A percentile compares a stretch with the other conserved stretches of the same genome.
These are phyloP conservation scores for Phycomyces blakesleeanus DNA, from an alignment of 192 early-diverging fungal species.

Conservation along the genomic window DNA sequence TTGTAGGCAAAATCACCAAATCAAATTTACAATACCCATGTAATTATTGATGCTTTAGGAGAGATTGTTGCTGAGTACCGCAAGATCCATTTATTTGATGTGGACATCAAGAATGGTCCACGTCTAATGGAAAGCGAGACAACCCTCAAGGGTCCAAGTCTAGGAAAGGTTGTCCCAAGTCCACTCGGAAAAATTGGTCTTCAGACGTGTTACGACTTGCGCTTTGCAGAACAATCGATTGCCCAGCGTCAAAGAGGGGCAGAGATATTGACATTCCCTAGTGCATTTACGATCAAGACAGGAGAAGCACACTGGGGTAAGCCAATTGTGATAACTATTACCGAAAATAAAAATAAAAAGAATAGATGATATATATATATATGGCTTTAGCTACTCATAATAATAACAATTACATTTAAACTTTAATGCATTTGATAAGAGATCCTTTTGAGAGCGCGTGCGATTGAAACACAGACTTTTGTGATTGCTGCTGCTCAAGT, in stretches of 20 bases:
- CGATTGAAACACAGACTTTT: conserved; percentile 82
- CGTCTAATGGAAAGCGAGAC: conserved; percentile 44
- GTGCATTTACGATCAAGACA: conserved; percentile 78
- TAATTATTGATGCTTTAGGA: conserved; percentile 61
- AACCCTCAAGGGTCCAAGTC: conserved; percentile 34
- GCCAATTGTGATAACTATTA: background rate
- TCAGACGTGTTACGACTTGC: conserved; percentile 76
- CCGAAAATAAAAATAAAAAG: conserved; percentile 2
- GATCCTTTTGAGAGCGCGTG: conserved; percentile 70
- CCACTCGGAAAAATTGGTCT: conserved; percentile 59
- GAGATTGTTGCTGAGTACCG: conserved; percentile 53
- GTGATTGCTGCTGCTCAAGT: conserved; percentile 79
- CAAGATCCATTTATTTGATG: conserved; percentile 83
- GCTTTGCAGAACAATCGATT: conserved; percentile 72
- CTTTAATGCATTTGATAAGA: conserved; percentile 45
- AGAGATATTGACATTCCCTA: conserved; percentile 74
- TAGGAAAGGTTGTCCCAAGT: conserved; percentile 38
- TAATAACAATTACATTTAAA: no score
- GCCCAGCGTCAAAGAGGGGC: conserved; percentile 52
- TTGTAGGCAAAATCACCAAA: background rate
- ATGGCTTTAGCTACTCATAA: background rate
- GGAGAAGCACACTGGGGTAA: conserved; percentile 81
- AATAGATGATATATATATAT: background rate
- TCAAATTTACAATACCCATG: conserved; percentile 64
- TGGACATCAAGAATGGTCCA: conserved; percentile 51